Evolutionary conservation across 352 stramenopile genomes (phyloP), one percentile per base, ranked within the genome.

Genomic region (Plasmopara viticola): DNA sequence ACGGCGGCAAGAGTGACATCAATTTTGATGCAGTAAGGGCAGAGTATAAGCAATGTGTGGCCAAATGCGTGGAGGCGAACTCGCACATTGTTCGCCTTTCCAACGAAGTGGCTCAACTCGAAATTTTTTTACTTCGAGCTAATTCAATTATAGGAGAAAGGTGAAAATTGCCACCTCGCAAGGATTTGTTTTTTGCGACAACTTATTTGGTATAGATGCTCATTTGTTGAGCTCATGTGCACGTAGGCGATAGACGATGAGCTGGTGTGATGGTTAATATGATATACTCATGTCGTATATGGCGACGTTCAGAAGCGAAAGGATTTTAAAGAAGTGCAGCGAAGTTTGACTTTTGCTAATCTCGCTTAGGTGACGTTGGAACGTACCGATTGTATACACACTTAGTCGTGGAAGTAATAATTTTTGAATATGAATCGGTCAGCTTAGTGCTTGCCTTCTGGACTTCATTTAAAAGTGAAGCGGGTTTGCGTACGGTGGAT

Each of bases 401-500:
- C 62, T 44, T 63, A 67, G 62, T 67, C 62, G 60, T 63, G 31
- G 18, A 20, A 56, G 48, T 9, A 57, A 57, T 59, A 37, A 20
- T 47, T 49, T 35, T 15, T 9, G 10, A 4, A 25, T 41, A 40
- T 60, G 46, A 46, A 48, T 20, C 39, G 31, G 10, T 35, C 2
- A 12, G 10, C 10, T 35, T 12, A 12, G 31, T 35, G 10, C 31
- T 35, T 35, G 7, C 6, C 31, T 35, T 35, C 20, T 49, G 6
- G 12, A 25, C 8, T 38, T 28, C 9, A 13, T 9, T 75, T 40
- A 83, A 34, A 84, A 87, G 59, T 87, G 84, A 31, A 89, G 52
- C 14, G 73, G 75, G 31, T 85, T 89, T 28, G 74, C 70, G 48
- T 87, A 90, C 4, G 70, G 77, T 9, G 73, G 80, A 51, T 86